Base-by-base conservation (phyloP, 176 grass and related monocot species). In the Paspalum notatum region DNA sequence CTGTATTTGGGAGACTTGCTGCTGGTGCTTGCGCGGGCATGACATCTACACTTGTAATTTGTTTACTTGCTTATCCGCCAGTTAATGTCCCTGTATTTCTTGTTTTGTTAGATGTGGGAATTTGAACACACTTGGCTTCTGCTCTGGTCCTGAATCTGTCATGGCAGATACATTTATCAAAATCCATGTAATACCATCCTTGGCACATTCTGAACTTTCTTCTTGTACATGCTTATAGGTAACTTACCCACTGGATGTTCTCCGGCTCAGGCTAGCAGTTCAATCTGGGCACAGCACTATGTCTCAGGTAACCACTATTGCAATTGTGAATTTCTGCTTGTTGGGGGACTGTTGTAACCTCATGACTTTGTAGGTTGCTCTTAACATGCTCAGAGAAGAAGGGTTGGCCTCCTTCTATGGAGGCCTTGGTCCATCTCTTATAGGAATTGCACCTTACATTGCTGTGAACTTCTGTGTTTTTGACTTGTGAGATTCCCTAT, bases 401-500 rank as follows among this genome's bases (percentile, higher is more conserved):
- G 92, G 96, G 0, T 54, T 99, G 62, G 92, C 90, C 69, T 91
- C 92, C 12, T 99, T 99, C 84, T 99, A 99, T 45, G 65, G 80
- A 75, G 96, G 96, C 56, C 80, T 99, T 51, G 96, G 96, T 83
- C 96, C 96, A 74, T 99, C 96, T 87, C 90, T 99, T 84, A 75
- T 99, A 66, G 86, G 82, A 74, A 99, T 99, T 72, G 96, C 92
- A 18, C 96, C 96, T 67, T 99, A 99, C 88, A 95, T 99, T 82
- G 96, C 96, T 77, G 78, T 99, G 60, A 99, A 99, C 80, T 99
- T 99, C 82, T 99, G 96, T 85, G 89, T 99, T 84, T 99, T 99
- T 93, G 96, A 99, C 88, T 76, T 99, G 96, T 99, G 68, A 99
- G 92, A 70, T 87, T 83, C 84, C 76, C 61, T 82, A 52, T 39